phyloP scores from a whole-genome alignment of 208 protist species.

The Borovskyia barvae region DNA sequence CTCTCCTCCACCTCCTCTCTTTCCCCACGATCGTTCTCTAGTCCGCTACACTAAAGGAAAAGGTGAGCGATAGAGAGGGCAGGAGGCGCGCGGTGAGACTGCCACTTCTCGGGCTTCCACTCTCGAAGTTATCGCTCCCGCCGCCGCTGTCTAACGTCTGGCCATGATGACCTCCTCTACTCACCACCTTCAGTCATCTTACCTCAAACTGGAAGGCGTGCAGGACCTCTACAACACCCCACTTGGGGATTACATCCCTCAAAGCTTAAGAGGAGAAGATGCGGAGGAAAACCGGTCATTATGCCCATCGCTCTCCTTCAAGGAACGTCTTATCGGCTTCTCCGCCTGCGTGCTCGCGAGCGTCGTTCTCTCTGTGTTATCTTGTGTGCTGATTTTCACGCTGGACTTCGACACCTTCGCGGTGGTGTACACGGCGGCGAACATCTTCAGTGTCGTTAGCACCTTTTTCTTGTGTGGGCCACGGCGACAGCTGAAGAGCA shows the following conservation, averaged over 20 bases:
- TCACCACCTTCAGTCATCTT: slow-evolving; percentile 11
- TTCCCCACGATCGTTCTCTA: neutral
- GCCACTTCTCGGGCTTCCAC: too few species aligned
- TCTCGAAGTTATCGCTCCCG: too few species aligned
- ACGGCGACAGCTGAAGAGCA: slow-evolving; percentile 56
- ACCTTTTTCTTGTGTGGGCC: slow-evolving; percentile 73
- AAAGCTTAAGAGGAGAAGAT: slow-evolving; percentile 1
- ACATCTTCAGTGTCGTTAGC: slow-evolving; percentile 51
- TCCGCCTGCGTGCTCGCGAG: slow-evolving; percentile 30
- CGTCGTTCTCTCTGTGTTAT: slow-evolving; percentile 56
- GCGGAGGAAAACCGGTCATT: slow-evolving; percentile 24
- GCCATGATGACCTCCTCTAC: neutral
- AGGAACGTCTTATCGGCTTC: slow-evolving; percentile 64
- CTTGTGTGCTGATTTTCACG: slow-evolving; percentile 59
- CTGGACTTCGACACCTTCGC: slow-evolving; percentile 51
- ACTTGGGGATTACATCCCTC: slow-evolving; percentile 4
- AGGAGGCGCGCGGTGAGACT: too few species aligned
- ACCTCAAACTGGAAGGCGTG: slow-evolving; percentile 24
- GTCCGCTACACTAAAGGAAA: too few species aligned
- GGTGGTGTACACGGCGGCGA: slow-evolving; percentile 54
- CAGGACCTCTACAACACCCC: slow-evolving; percentile 21
- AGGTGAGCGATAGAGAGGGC: too few species aligned
- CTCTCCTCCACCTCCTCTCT: slow-evolving; percentile 18
- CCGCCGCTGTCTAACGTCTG: neutral
- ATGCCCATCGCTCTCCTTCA: slow-evolving; percentile 47